phyloP scores from a whole-genome alignment of 2,329 filamentous ascomycete genomes.

The Pestalotiopsis sp. region DNA sequence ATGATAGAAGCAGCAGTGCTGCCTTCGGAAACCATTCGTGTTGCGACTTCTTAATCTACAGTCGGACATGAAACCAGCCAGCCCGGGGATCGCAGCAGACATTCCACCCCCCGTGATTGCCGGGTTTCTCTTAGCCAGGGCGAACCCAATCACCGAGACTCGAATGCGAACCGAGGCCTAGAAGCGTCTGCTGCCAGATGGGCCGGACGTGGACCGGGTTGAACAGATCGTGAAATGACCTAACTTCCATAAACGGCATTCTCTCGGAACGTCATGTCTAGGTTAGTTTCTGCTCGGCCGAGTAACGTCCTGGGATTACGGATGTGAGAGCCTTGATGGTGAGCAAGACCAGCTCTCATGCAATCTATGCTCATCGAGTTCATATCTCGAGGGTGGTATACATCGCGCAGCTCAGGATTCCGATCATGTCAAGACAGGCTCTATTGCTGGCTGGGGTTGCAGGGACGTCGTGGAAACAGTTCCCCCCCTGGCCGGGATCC shows the following conservation, averaged over 20 bases:
- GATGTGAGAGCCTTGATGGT: neutral
- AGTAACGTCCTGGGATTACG: neutral
- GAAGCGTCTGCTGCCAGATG: neutral
- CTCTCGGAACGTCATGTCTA: neutral
- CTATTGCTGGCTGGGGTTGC: neutral
- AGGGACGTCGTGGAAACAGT: neutral
- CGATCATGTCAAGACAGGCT: neutral
- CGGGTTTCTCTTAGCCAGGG: neutral
- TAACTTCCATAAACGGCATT: neutral
- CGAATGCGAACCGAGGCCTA: neutral
- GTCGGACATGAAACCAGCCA: too few relatives aligned
- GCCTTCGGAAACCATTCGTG: too few relatives aligned
- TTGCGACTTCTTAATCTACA: too few relatives aligned
- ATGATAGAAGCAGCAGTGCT: too few relatives aligned
- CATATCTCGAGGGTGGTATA: neutral
- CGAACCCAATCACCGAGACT: neutral
- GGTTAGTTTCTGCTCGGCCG: neutral
- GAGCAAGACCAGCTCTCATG: neutral
- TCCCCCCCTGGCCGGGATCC: neutral
- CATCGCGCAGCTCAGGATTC: neutral
- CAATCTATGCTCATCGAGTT: neutral
- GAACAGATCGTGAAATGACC: neutral
- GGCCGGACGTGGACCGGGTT: neutral
- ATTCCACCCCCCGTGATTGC: neutral
- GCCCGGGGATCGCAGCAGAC: too few relatives aligned